Conservation (phyloP, 179 eudicot species). For the Corrigiola litoralis region DNA sequence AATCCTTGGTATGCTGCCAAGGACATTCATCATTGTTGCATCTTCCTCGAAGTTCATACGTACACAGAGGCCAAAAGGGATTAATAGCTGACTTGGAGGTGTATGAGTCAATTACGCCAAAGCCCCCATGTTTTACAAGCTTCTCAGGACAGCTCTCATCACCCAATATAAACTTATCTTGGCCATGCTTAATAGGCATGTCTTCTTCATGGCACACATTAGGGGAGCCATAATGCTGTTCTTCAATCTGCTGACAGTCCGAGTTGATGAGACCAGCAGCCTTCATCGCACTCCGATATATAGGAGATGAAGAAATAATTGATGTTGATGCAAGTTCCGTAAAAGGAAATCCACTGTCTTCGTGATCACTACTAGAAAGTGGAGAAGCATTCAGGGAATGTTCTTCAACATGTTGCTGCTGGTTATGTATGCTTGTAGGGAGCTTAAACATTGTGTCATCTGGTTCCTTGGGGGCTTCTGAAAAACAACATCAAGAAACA, state of each 20-base stretch:
- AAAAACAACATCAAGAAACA: not conserved
- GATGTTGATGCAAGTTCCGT: conserved; percentile 18
- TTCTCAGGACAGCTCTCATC: conserved; percentile 18
- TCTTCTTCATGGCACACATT: conserved; percentile 16
- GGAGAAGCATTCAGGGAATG: conserved; percentile 28
- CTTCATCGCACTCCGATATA: conserved; percentile 43
- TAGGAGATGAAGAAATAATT: conserved; percentile 17
- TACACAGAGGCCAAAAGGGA: conserved; percentile 73
- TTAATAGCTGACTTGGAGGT: conserved; percentile 39
- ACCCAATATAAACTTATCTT: conserved; percentile 17
- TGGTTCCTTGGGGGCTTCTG: conserved; percentile 11
- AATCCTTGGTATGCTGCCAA: conserved; percentile 61
- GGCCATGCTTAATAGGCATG: conserved; percentile 8
- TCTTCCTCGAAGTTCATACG: conserved; percentile 76
- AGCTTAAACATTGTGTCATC: conserved; percentile 25
- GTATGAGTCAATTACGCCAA: conserved; percentile 40
- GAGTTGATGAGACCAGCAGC: conserved; percentile 13
- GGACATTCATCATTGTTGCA: conserved; percentile 77
- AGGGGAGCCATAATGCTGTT: conserved; percentile 7
- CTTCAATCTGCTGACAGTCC: conserved; percentile 14
- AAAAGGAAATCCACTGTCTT: conserved; percentile 17
- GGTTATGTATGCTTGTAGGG: conserved; percentile 11
- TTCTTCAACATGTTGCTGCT: conserved; percentile 31
- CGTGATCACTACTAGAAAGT: conserved; percentile 22
- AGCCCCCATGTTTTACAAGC: conserved; percentile 9